Conservation (phyloP, 345 rosid species). For the Moricandia arvensis region DNA sequence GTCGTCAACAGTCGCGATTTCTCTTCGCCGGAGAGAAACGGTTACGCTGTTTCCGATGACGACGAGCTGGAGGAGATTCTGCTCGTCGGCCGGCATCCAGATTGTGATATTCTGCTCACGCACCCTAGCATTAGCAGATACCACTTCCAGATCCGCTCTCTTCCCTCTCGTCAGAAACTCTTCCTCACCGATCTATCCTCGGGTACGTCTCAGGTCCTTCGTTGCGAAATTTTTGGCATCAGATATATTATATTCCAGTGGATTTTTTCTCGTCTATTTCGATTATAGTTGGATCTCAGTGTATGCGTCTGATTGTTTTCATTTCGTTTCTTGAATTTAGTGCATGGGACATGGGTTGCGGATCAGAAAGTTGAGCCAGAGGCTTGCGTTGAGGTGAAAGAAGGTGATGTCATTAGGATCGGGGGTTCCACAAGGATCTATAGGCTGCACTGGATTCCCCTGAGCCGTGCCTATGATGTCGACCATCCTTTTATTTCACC, state of each 20-base stretch:
- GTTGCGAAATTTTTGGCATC: too few species aligned
- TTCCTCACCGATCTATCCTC: slow-evolving; percentile 73
- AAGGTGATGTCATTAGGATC: slow-evolving; percentile 65
- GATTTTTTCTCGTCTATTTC: background rate
- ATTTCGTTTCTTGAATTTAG: slow-evolving; percentile 40
- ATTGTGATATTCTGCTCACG: slow-evolving; percentile 66
- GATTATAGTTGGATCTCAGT: background rate
- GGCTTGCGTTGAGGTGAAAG: slow-evolving; percentile 57
- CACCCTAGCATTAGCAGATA: slow-evolving; percentile 95
- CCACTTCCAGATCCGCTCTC: slow-evolving; percentile 69
- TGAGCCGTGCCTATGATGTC: slow-evolving; percentile 60
- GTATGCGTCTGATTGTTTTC: background rate
- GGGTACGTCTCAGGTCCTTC: slow-evolving; percentile 39
- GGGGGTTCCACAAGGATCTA: slow-evolving; percentile 88
- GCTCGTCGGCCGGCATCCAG: slow-evolving; percentile 80
- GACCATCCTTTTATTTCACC: slow-evolving; percentile 51
- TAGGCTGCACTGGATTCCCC: slow-evolving; percentile 77
- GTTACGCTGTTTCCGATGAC: background rate
- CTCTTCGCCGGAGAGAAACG: slow-evolving; percentile 11
- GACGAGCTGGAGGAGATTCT: slow-evolving; percentile 55
- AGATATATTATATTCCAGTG: too few species aligned
- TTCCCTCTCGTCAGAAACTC: slow-evolving; percentile 55
- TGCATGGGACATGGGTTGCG: slow-evolving; percentile 92
- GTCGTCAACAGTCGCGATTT: slow-evolving; percentile 48
- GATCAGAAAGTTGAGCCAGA: slow-evolving; percentile 72